phyloP scores from a whole-genome alignment of 164 flowering plant genomes.

The Stephania japonica region DNA sequence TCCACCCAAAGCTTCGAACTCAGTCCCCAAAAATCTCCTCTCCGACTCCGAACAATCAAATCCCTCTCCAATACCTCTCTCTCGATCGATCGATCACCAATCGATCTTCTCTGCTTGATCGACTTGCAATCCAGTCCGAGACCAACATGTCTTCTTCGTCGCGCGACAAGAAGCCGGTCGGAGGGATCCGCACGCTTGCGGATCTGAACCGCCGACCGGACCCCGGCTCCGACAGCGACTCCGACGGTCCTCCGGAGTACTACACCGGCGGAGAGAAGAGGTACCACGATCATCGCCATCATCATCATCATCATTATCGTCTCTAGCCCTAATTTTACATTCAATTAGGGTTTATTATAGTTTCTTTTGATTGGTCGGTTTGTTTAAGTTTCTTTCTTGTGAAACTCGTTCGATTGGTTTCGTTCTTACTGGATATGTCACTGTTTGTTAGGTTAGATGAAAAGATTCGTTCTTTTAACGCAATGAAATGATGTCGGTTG shows the following conservation, averaged over 20 bases:
- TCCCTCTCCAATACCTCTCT: background rate
- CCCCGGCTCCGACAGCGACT: conserved; percentile 65
- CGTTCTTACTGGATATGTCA: no score
- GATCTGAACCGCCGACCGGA: conserved; percentile 64
- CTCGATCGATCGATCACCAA: background rate
- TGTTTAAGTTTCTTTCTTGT: no score
- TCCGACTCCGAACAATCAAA: background rate
- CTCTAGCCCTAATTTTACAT: background rate
- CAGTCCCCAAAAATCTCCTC: background rate
- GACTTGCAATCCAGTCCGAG: background rate
- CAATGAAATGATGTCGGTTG: no score
- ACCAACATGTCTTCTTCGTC: conserved; percentile 42
- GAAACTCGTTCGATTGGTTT: no score
- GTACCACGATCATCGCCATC: conserved; percentile 16
- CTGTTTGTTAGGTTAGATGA: no score
- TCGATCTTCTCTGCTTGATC: background rate
- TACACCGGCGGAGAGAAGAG: conserved; percentile 95
- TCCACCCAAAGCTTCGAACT: no score
- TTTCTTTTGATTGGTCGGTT: no score
- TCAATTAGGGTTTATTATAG: background rate
- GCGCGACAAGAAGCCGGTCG: conserved; percentile 48
- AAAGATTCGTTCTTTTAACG: no score
- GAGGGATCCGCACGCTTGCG: conserved; percentile 71
- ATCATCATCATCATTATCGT: background rate
- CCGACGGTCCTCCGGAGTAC: conserved; percentile 79